These are phyloP conservation scores for Chlorella variabilis DNA, from an alignment of 163 green algal genomes.

Conservation along the genomic window DNA sequence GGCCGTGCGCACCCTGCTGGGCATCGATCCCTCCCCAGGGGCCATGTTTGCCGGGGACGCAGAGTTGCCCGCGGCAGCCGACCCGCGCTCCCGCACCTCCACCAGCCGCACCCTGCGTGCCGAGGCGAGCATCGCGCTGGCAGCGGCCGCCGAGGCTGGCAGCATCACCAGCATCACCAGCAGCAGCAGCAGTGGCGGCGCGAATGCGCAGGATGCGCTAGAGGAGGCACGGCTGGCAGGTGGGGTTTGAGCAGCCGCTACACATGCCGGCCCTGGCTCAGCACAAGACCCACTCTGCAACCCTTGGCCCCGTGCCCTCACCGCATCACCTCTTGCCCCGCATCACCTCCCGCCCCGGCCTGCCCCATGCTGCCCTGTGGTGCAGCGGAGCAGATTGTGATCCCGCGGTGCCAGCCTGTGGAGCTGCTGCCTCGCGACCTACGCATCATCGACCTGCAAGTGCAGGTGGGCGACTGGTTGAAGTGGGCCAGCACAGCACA, in stretches of 20 bases:
- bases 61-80: constrained; percentile 13
- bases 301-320: no score
- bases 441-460: constrained; percentile 53
- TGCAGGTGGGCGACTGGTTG: constrained; percentile 2
- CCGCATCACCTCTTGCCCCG: no score
- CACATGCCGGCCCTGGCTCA: background rate
- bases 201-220: constrained; percentile 56
- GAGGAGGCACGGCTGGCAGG: constrained; percentile 67
- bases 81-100: constrained; percentile 13
- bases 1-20: constrained; percentile 69
- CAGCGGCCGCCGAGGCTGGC: background rate
- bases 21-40: constrained; percentile 63
- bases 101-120: constrained; percentile 23
- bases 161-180: background rate
- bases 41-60: constrained; percentile 27
- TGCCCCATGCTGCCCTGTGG: background rate
- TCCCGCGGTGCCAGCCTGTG: constrained; percentile 61
- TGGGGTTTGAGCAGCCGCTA: background rate
- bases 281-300: no score
- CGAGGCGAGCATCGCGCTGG: constrained; percentile 27
- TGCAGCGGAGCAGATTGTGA: constrained; percentile 67
- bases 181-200: background rate
- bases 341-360: no score
- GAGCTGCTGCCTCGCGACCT: constrained; percentile 69
- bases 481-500: background rate